Percentiles rank a stretch among this genome's conserved stretches.
These are phyloP conservation scores for Leccinellum rugosiceps DNA, from an alignment of 768 basidiomycete genomes.

Conservation along the genomic window DNA sequence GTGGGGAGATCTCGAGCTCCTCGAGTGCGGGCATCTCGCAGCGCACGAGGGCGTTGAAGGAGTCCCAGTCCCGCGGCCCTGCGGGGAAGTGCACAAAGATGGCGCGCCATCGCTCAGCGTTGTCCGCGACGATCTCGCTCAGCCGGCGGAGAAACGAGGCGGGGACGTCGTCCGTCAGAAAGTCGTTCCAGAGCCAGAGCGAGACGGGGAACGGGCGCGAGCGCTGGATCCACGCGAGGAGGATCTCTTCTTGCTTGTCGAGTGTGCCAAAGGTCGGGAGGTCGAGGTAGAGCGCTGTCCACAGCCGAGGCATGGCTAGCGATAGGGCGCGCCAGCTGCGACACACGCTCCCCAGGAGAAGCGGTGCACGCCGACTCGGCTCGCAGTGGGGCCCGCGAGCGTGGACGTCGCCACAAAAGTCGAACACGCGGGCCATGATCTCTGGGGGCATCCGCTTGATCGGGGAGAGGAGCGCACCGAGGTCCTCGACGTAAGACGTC, in stretches of 20 bases:
- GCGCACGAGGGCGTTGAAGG: conserved; percentile 22
- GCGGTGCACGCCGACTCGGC: conserved; percentile 28
- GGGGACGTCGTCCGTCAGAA: conserved; percentile 32
- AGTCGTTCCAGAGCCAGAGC: conserved; percentile 32
- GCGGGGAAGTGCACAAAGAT: conserved; percentile 32
- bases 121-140: conserved; percentile 14
- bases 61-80: conserved; percentile 27
- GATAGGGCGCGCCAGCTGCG: conserved; percentile 29
- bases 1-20: conserved; percentile 32
- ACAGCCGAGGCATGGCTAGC: conserved; percentile 27
- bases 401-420: conserved; percentile 29
- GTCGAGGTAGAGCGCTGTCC: conserved; percentile 32
- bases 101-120: conserved; percentile 30
- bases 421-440: conserved; percentile 32
- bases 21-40: conserved; percentile 26
- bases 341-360: conserved; percentile 29
- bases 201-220: conserved; percentile 25
- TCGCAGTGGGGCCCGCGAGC: conserved; percentile 29
- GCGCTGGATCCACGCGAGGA: conserved; percentile 27
- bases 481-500: conserved; percentile 30
- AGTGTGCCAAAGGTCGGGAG: conserved; percentile 24
- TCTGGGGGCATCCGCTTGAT: conserved; percentile 33
- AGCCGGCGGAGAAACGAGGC: conserved; percentile 23
- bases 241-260: conserved; percentile 23
- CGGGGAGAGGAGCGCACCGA: conserved; percentile 32